phyloP scores from a whole-genome alignment of 495 filamentous ascomycete species.

The Melanomma pulvis-pyrius region DNA sequence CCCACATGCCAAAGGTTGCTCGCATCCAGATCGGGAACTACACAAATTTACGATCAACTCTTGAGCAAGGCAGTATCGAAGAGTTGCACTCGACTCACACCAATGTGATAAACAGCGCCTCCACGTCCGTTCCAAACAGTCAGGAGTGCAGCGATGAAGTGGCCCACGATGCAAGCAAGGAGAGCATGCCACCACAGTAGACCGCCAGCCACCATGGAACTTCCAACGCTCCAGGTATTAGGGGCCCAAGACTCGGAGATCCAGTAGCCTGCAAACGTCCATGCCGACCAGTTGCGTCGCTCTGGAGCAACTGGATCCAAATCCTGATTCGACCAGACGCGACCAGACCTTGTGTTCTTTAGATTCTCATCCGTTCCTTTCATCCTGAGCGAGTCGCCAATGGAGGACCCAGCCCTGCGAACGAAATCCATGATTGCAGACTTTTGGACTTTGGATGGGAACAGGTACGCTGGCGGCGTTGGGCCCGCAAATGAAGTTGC shows the following conservation, averaged over 20 bases:
- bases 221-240: not conserved
- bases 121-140: not conserved
- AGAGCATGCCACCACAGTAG: not conserved
- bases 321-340: not conserved
- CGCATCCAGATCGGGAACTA: not conserved
- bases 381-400: not conserved
- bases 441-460: not conserved
- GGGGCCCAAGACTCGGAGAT: not conserved
- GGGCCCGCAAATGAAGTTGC: not conserved
- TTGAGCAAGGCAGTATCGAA: too few relatives aligned
- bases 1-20: not conserved
- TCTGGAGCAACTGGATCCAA: not conserved
- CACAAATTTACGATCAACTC: too few relatives aligned
- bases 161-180: not conserved
- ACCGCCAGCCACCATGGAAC: not conserved
- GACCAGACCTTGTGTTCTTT: not conserved
- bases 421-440: not conserved
- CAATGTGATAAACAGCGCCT: not conserved
- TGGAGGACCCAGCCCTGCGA: not conserved
- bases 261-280: not conserved
- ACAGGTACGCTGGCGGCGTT: not conserved
- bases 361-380: not conserved
- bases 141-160: not conserved
- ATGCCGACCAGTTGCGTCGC: not conserved
- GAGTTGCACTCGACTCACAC: too few relatives aligned